phyloP scores from a whole-genome alignment of 805 yeast genomes.

The Teunomyces panamensis region DNA sequence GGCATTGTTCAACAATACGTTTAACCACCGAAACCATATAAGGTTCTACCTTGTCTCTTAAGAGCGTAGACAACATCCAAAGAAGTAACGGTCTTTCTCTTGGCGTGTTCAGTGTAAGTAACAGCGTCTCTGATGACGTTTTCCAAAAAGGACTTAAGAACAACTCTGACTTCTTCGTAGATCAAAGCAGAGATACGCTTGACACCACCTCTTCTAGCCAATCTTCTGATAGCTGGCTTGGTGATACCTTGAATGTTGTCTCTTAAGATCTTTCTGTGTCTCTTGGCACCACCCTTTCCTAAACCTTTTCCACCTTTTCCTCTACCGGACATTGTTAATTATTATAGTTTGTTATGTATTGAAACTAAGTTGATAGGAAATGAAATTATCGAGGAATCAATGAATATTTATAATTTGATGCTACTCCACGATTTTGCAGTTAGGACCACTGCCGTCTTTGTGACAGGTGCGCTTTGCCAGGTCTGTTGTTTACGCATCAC shows the following conservation, averaged over 20 bases:
- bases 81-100: constrained; percentile 99
- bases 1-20: constrained; percentile 9
- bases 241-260: constrained; percentile 99
- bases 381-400: neutral
- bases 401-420: constrained; percentile 5
- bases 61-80: constrained; percentile 98
- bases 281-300: constrained; percentile 99
- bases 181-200: constrained; percentile 99
- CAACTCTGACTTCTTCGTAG: constrained; percentile 98
- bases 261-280: constrained; percentile 99
- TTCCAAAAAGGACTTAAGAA: constrained; percentile 92
- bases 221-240: constrained; percentile 99
- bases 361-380: constrained; percentile 9
- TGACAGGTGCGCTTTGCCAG: neutral
- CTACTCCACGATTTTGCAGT: neutral
- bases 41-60: constrained; percentile 99
- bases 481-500: constrained; percentile 1
- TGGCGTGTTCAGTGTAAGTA: constrained; percentile 99
- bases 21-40: constrained; percentile 99
- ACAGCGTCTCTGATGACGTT: constrained; percentile 98
- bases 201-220: constrained; percentile 99
- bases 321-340: constrained; percentile 82
- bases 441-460: neutral
- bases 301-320: constrained; percentile 99
- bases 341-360: constrained; percentile 5